Evolutionary conservation across 148 eudicot species (phyloP).

Genomic region (Vaccinium myrtillus): DNA sequence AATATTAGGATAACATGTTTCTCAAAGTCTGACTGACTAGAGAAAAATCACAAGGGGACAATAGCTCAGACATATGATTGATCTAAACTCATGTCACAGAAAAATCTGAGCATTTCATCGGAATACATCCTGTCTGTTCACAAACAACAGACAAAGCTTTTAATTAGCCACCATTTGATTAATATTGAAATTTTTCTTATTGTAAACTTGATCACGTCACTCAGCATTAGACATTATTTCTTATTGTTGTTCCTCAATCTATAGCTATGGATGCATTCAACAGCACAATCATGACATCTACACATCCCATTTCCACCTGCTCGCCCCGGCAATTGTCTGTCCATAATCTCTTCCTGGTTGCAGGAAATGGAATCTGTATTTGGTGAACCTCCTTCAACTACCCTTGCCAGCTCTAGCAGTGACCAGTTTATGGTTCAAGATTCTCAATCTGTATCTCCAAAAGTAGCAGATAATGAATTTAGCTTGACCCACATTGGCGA

Average conservation of each 20-base stretch:
- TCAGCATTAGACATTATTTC: background rate
- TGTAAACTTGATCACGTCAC: background rate
- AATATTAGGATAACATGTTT: background rate
- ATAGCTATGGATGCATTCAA: background rate
- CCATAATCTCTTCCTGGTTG: background rate
- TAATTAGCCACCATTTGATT: no score
- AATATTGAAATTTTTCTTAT: background rate
- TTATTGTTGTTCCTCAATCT: background rate
- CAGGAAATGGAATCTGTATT: slow-evolving; percentile 86
- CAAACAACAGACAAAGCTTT: no score
- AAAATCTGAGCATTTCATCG: background rate
- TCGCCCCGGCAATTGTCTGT: background rate
- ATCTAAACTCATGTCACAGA: background rate
- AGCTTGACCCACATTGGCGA: slow-evolving; percentile 59
- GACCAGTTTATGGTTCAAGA: slow-evolving; percentile 32
- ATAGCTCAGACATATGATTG: background rate
- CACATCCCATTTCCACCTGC: background rate
- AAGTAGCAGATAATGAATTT: slow-evolving; percentile 19
- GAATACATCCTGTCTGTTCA: no score
- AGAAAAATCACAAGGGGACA: no score
- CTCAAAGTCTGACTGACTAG: background rate
- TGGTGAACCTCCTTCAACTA: slow-evolving; percentile 61
- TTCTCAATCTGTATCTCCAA: slow-evolving; percentile 25
- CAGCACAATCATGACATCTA: background rate
- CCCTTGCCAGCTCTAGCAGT: slow-evolving; percentile 43